A percentile compares a stretch with the other conserved stretches of the same genome.
phyloP scores from a whole-genome alignment of 345 rosid genomes.

The Syzygium aromaticum region DNA sequence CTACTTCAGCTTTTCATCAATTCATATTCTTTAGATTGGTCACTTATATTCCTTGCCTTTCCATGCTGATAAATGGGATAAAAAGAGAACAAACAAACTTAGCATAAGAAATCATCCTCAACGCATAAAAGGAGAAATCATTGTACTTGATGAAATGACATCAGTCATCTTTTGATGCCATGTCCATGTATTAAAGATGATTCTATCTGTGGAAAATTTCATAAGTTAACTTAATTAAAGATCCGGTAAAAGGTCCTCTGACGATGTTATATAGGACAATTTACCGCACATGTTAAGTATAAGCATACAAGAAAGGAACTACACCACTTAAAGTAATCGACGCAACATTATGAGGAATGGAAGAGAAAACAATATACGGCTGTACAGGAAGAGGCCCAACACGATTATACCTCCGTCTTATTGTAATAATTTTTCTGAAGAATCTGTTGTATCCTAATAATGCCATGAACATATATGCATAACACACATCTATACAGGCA shows the following conservation, averaged over 20 bases:
- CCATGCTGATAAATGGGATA: background rate
- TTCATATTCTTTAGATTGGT: background rate
- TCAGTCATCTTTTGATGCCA: background rate
- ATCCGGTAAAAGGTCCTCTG: background rate
- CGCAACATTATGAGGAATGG: background rate
- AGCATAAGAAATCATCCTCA: background rate
- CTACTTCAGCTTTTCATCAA: background rate
- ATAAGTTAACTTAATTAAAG: background rate
- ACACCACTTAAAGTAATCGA: background rate
- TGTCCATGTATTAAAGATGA: background rate
- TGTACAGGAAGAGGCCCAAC: background rate
- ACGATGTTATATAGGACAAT: background rate
- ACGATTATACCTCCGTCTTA: background rate
- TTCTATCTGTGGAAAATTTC: background rate
- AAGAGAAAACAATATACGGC: background rate
- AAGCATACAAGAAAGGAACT: background rate
- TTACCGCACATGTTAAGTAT: background rate
- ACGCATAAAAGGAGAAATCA: background rate
- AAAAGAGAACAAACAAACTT: background rate
- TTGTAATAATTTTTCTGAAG: background rate
- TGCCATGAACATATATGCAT: background rate
- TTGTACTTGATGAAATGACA: background rate
- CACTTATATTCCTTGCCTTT: background rate
- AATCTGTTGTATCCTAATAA: background rate
- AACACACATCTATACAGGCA: background rate